Percentiles rank a stretch among this genome's conserved stretches.
These are phyloP conservation scores for Coffea canephora DNA, from an alignment of 257 asterid genomes.

Conservation along the genomic window DNA sequence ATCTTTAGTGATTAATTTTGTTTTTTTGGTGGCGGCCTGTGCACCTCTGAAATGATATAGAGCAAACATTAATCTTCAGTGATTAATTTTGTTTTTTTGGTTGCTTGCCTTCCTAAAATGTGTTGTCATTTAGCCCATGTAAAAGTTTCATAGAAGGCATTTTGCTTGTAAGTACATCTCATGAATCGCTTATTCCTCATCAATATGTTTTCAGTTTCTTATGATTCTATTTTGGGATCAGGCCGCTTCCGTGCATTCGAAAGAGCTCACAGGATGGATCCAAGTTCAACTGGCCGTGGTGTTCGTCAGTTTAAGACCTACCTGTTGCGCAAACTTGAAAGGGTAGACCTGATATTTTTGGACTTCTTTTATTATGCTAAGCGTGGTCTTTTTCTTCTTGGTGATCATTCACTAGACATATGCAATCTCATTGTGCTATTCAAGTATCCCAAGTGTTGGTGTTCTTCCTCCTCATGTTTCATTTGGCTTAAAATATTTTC, in stretches of 20 bases:
- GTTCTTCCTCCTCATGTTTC: neutral
- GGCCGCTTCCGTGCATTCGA: constrained; percentile 98
- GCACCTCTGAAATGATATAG: too few relatives aligned
- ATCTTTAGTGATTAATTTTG: neutral
- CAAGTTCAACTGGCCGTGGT: constrained; percentile 83
- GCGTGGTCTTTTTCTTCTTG: neutral
- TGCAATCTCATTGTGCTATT: neutral
- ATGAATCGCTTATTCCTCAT: neutral
- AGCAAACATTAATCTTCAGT: neutral
- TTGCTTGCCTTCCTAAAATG: neutral
- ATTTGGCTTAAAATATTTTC: too few relatives aligned
- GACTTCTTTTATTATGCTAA: neutral
- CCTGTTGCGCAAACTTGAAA: constrained; percentile 76
- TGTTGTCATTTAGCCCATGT: neutral
- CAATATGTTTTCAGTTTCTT: constrained; percentile 2
- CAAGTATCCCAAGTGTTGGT: neutral
- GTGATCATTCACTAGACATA: neutral
- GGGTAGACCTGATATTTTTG: constrained; percentile 38
- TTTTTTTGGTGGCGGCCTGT: neutral
- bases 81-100: neutral
- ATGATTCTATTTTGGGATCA: constrained; percentile 29
- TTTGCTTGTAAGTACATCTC: neutral
- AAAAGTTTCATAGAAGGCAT: neutral
- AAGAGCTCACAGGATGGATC: constrained; percentile 90
- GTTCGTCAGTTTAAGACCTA: constrained; percentile 96